These are phyloP conservation scores for Chytridium lagenaria DNA, from an alignment of 371 early-diverging fungal genomes.

Conservation along the genomic window DNA sequence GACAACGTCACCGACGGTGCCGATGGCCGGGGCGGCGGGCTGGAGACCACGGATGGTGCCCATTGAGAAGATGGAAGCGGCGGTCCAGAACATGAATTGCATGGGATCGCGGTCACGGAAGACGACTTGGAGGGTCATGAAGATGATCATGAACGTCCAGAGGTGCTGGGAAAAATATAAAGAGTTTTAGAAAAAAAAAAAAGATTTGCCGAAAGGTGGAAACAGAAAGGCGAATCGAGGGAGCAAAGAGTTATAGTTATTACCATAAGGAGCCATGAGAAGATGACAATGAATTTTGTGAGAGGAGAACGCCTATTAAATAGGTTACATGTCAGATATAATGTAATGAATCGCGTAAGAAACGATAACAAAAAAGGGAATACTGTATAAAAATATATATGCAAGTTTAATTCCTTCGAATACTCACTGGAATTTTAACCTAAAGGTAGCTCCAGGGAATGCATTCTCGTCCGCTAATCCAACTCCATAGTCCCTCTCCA, in stretches of 20 bases:
- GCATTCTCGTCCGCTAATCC: too few species aligned
- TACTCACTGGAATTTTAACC: too few species aligned
- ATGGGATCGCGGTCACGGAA: slow-evolving; percentile 12
- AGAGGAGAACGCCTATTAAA: neutral
- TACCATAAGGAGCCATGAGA: slow-evolving; percentile 8
- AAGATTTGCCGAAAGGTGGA: neutral
- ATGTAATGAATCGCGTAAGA: neutral
- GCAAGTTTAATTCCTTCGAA: too few species aligned
- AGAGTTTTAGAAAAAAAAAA: neutral
- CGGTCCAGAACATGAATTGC: neutral
- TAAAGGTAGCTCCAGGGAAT: too few species aligned
- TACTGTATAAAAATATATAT: too few species aligned
- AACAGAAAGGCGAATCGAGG: too few species aligned
- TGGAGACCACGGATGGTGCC: slow-evolving; percentile 1
- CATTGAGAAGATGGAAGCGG: slow-evolving; percentile 10
- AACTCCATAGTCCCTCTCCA: too few species aligned
- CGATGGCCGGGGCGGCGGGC: neutral
- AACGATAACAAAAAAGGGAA: neutral
- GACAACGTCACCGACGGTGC: neutral
- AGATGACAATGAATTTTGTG: neutral
- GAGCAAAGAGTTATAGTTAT: too few species aligned
- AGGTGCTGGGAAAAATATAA: neutral
- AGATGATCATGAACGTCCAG: slow-evolving; percentile 9
- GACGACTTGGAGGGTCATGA: neutral
- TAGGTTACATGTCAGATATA: neutral